phyloP scores from a whole-genome alignment of 2,329 filamentous ascomycete species.

The Fusarium fracticaudum region DNA sequence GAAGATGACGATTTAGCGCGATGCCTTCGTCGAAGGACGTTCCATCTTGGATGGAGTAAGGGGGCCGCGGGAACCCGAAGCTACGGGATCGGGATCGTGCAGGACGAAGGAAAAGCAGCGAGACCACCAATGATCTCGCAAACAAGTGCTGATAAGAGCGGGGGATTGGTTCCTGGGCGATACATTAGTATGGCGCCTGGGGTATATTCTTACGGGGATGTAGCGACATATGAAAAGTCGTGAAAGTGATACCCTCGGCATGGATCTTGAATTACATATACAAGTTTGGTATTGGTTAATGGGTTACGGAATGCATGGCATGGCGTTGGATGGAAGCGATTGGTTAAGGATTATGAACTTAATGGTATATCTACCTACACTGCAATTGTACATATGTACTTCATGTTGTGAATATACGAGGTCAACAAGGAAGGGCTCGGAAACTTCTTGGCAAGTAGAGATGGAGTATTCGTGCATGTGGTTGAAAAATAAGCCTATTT shows the following conservation, averaged over 20 bases:
- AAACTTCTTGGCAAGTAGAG: neutral
- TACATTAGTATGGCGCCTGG: constrained; percentile 43
- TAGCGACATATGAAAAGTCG: constrained; percentile 33
- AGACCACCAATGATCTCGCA: constrained; percentile 12
- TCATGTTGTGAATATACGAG: neutral
- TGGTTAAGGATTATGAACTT: neutral
- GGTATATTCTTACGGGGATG: constrained; percentile 41
- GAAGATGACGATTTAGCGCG: constrained; percentile 38
- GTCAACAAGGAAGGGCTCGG: neutral
- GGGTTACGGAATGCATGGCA: constrained; percentile 25
- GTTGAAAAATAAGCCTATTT: neutral
- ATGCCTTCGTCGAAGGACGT: constrained; percentile 41
- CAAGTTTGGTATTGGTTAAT: neutral
- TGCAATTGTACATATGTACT: neutral
- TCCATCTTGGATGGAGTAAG: constrained; percentile 40
- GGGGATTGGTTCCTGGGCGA: constrained; percentile 18
- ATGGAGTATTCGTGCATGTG: neutral
- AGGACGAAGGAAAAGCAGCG: constrained; percentile 39
- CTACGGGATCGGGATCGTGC: constrained; percentile 43
- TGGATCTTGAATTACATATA: neutral
- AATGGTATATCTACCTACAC: neutral
- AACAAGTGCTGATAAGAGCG: constrained; percentile 12
- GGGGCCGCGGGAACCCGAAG: constrained; percentile 22
- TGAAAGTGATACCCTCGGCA: neutral
- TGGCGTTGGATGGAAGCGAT: constrained; percentile 31